Base-by-base conservation (phyloP, 768 basidiomycete genomes). In the Leccinum subgranulosum region DNA sequence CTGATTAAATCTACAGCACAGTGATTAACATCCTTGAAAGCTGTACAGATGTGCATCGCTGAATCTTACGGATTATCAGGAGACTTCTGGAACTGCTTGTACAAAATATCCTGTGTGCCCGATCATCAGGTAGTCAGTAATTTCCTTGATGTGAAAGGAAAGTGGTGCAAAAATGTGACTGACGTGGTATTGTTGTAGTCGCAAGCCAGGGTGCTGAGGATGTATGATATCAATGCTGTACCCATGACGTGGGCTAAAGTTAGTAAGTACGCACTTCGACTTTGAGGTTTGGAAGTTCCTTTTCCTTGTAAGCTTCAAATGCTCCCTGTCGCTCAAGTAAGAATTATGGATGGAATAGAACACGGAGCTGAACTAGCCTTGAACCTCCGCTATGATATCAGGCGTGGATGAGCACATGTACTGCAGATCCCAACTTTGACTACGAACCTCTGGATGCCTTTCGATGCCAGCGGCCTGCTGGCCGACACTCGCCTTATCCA, bases 61-160 rank as follows among this genome's bases (percentile, higher is more conserved):
- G 14, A 5, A 34, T 88, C 68, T 43, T 75, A 95, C 94, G 94
- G 91, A 73, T 97, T 97, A 60, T 97, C 94, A 0, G 94, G 92
- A 2, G 91, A 87, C 73, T 97, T 98, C 73, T 97, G 92, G 85
- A 98, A 98, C 72, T 92, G 86, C 75, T 96, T 97, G 83, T 84
- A 88, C 49, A 97, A 75, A 50, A 94, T 74, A 58, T 98, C 94
- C 84, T 93, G 68, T 61, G 54, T 8, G 33, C 7, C 21, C 14
- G 33, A 31, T 31, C 31, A 52, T 39, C n/a, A n/a, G n/a, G 52
- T 10, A 27, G 19, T 62, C 14, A 69, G 51, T 23, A 27, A 33
- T n/a, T n/a, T n/a, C n/a, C 19, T 25, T 28, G 46, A 47, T 54
- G 21, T 2, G 28, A 53, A 54, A 56, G 27, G 56, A 54, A 56